phyloP scores from a whole-genome alignment of 2,329 filamentous ascomycete species.

The Diplocarpon mali region DNA sequence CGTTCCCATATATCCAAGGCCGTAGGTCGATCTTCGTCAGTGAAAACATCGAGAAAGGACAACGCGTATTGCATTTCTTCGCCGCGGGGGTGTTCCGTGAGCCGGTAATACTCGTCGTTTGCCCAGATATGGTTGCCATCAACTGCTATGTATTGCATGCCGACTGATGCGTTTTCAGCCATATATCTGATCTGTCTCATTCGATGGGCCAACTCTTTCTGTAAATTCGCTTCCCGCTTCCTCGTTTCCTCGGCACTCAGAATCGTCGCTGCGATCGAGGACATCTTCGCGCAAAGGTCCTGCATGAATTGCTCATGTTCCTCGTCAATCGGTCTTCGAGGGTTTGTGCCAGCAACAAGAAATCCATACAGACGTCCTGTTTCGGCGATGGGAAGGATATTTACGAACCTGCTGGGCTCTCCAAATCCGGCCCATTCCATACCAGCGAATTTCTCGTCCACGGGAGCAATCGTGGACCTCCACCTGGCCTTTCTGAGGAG shows the following conservation, averaged over 20 bases:
- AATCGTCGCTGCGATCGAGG: slow-evolving; percentile 17
- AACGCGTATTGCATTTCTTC: slow-evolving; percentile 11
- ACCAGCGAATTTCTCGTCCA: slow-evolving; percentile 18
- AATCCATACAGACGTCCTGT: slow-evolving; percentile 17
- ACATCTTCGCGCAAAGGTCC: slow-evolving; percentile 18
- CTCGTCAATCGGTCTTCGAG: slow-evolving; percentile 20
- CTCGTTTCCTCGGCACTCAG: slow-evolving; percentile 17
- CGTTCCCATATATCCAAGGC: slow-evolving; percentile 15
- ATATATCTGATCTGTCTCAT: slow-evolving; percentile 20
- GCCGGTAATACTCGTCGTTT: slow-evolving; percentile 21
- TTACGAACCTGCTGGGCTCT: slow-evolving; percentile 17
- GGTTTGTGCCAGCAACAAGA: slow-evolving; percentile 20
- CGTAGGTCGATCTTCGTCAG: slow-evolving; percentile 17
- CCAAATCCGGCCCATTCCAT: slow-evolving; percentile 18
- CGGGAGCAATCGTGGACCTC: slow-evolving; percentile 14
- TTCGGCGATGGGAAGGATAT: slow-evolving; percentile 17
- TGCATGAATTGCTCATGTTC: slow-evolving; percentile 20
- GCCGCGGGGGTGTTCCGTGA: slow-evolving; percentile 14
- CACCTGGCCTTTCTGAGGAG: slow-evolving; percentile 14
- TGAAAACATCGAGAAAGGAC: slow-evolving; percentile 18
- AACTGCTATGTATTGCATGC: slow-evolving; percentile 20
- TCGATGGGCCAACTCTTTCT: slow-evolving; percentile 15
- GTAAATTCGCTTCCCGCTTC: slow-evolving; percentile 11
- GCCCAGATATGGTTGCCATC: slow-evolving; percentile 21
- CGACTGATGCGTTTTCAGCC: slow-evolving; percentile 23